Conservation (phyloP, 345 rosid species). For the Raphanus sativus region DNA sequence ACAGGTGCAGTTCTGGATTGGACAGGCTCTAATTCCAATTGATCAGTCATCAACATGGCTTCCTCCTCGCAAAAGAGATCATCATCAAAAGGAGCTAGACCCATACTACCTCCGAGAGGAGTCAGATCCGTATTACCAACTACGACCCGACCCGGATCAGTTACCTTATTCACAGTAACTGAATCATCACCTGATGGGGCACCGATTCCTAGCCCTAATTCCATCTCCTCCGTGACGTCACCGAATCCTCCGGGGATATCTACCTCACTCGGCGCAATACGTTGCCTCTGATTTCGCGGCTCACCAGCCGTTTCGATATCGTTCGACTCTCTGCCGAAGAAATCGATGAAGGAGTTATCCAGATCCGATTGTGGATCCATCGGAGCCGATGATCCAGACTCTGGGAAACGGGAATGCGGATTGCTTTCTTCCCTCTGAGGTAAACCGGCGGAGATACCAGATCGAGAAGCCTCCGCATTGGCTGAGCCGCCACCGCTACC, state of each 20-base stretch:
- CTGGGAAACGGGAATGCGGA: not conserved
- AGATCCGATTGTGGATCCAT: slow-evolving; percentile 18
- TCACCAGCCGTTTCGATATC: not conserved
- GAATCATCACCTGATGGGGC: not conserved
- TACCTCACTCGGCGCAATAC: not conserved
- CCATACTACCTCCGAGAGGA: not conserved
- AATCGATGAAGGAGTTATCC: slow-evolving; percentile 11
- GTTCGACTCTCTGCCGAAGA: slow-evolving; percentile 19
- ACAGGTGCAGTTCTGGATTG: not conserved
- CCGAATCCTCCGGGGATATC: not conserved
- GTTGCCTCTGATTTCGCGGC: slow-evolving; percentile 11
- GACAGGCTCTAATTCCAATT: not conserved
- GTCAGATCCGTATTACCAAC: not conserved
- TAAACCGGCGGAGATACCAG: not conserved
- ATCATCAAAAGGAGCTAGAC: not conserved
- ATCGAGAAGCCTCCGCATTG: slow-evolving; percentile 5
- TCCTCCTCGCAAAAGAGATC: not conserved
- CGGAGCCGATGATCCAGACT: not conserved
- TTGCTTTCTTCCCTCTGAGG: slow-evolving; percentile 6
- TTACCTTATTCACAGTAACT: slow-evolving; percentile 14
- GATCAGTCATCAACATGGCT: slow-evolving; percentile 11
- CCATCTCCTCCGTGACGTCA: not conserved
- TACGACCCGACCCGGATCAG: slow-evolving; percentile 29
- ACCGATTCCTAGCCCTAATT: slow-evolving; percentile 31
- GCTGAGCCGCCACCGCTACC: not conserved